Conservation (phyloP, 768 basidiomycete genomes). For the Lactifluus rugatus region DNA sequence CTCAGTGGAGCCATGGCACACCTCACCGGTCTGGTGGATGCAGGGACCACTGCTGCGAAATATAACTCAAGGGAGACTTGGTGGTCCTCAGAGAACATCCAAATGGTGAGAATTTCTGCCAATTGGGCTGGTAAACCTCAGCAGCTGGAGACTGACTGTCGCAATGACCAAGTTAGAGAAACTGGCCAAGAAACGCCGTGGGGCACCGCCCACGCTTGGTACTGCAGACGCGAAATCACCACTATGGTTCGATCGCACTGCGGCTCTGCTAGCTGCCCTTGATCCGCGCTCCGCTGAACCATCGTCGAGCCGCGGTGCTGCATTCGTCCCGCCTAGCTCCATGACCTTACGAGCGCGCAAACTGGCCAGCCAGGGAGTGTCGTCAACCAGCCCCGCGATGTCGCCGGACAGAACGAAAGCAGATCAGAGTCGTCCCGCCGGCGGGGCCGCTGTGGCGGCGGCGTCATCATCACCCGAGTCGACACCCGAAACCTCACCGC, state of each 20-base stretch:
- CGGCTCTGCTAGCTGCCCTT: constrained; percentile 8
- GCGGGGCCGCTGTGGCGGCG: background rate
- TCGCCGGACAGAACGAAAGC: constrained; percentile 4
- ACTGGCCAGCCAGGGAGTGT: background rate
- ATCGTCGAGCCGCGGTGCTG: background rate
- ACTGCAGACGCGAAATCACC: background rate
- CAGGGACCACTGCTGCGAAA: background rate
- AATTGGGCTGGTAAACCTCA: background rate
- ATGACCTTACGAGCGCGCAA: constrained; percentile 16
- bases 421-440: background rate
- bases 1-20: constrained; percentile 79
- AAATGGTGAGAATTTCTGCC: constrained; percentile 1
- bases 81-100: constrained; percentile 27
- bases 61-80: background rate
- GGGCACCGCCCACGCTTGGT: constrained; percentile 1
- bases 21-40: constrained; percentile 52
- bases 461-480: background rate
- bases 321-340: constrained; percentile 9
- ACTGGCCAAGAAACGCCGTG: constrained; percentile 13
- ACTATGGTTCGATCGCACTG: constrained; percentile 17
- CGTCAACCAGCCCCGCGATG: background rate
- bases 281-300: constrained; percentile 7
- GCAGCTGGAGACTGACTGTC: background rate
- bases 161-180: constrained; percentile 9
- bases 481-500: background rate